phyloP scores from a whole-genome alignment of 129 eudicot genomes.

The Pseudognaphalium luteoalbum region DNA sequence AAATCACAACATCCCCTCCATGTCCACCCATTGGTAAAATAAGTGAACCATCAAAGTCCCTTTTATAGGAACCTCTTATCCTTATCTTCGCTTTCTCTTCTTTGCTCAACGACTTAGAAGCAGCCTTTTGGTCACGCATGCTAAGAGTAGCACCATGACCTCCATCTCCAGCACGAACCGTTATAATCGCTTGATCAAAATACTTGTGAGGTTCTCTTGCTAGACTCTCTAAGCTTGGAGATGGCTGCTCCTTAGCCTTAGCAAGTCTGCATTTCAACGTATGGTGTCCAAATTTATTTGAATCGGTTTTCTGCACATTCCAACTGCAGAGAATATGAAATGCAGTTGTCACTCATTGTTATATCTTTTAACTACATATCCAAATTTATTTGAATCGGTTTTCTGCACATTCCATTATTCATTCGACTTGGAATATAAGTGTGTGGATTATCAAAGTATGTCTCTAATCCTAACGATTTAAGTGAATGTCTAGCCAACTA shows the following conservation, averaged over 20 bases:
- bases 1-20: slow-evolving; percentile 92
- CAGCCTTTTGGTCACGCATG: slow-evolving; percentile 51
- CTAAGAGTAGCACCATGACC: slow-evolving; percentile 86
- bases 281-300: slow-evolving; percentile 14
- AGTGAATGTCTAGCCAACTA: not conserved
- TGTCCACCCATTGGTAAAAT: slow-evolving; percentile 90
- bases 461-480: not conserved
- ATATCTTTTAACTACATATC: not conserved
- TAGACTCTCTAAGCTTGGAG: slow-evolving; percentile 54
- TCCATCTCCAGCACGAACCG: slow-evolving; percentile 96
- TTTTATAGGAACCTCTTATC: slow-evolving; percentile 56
- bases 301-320: slow-evolving; percentile 31
- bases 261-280: slow-evolving; percentile 49
- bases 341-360: not conserved
- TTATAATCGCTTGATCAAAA: slow-evolving; percentile 80
- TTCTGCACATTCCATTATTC: no score
- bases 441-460: no score
- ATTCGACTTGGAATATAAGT: no score
- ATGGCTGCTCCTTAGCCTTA: slow-evolving; percentile 52
- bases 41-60: slow-evolving; percentile 94
- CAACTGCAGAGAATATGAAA: slow-evolving; percentile 37
- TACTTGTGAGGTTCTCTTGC: slow-evolving; percentile 81
- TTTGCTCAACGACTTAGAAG: slow-evolving; percentile 51
- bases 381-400: no score
- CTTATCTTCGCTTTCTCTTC: slow-evolving; percentile 55